phyloP scores from a whole-genome alignment of 805 yeast species.

The Saturnispora mendoncae region DNA sequence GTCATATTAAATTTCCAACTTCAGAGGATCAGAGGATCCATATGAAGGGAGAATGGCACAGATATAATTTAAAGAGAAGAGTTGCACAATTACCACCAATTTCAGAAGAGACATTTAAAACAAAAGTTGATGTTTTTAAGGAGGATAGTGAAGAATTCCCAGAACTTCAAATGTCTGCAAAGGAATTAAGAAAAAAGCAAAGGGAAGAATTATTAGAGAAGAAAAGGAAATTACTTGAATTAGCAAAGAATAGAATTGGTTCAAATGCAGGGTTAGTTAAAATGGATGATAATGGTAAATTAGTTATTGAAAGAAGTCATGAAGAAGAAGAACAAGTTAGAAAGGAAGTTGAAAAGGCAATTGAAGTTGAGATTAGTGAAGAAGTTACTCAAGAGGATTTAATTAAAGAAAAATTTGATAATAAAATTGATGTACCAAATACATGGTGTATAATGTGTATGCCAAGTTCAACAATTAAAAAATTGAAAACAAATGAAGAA shows the following conservation, averaged over 20 bases:
- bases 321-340: constrained; percentile 17
- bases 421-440: constrained; percentile 39
- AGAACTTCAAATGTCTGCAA: constrained; percentile 16
- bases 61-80: constrained; percentile 88
- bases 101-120: constrained; percentile 22
- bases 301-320: constrained; percentile 14
- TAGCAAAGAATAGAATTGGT: constrained; percentile 36
- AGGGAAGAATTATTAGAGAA: constrained; percentile 42
- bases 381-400: constrained; percentile 33
- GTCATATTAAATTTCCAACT: constrained; percentile 69
- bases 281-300: constrained; percentile 23
- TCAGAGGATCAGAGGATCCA: constrained; percentile 84
- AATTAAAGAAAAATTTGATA: constrained; percentile 36
- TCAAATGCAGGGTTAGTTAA: constrained; percentile 23
- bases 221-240: constrained; percentile 39
- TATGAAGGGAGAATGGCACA: constrained; percentile 98
- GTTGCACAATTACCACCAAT: constrained; percentile 78
- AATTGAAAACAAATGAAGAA: constrained; percentile 2
- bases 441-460: constrained; percentile 44
- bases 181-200: constrained; percentile 41
- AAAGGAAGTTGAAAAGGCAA: constrained; percentile 17
- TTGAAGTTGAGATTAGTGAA: constrained; percentile 14
- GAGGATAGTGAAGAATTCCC: constrained; percentile 16
- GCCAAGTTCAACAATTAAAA: constrained; percentile 6
- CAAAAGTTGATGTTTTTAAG: constrained; percentile 21